Percentiles rank a stretch among this genome's conserved stretches.
These are phyloP conservation scores for Yamadazyma membranifaciens DNA, from an alignment of 1,139 yeast genomes.

Conservation along the genomic window DNA sequence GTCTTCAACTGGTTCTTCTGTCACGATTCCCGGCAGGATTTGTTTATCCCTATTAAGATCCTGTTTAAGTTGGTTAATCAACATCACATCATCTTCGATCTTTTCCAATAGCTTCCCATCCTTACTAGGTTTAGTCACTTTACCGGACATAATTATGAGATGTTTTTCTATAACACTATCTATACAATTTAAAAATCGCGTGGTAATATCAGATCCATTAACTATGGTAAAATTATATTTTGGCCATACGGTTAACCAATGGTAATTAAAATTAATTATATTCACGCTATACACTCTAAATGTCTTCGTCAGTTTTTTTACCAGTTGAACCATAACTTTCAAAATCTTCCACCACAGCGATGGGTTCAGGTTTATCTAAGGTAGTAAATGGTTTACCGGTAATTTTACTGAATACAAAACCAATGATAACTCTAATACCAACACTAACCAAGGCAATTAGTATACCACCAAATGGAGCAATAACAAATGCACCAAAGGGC, in stretches of 20 bases:
- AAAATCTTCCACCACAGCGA: conserved; percentile 6
- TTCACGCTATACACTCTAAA: not conserved
- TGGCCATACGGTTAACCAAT: no score
- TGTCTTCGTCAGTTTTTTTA: conserved; percentile 6
- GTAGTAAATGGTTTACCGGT: conserved; percentile 54
- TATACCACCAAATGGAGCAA: conserved; percentile 83
- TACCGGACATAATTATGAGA: not conserved
- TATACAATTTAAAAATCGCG: no score
- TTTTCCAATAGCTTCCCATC: conserved; percentile 29
- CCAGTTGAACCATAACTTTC: conserved; percentile 12
- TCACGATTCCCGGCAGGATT: not conserved
- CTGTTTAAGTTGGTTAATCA: conserved; percentile 29
- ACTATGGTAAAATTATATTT: no score
- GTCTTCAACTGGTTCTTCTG: conserved; percentile 9
- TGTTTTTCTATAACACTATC: no score
- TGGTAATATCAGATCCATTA: no score
- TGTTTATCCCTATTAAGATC: conserved; percentile 12
- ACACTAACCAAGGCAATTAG: conserved; percentile 55
- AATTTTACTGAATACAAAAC: conserved; percentile 35
- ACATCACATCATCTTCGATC: conserved; percentile 35
- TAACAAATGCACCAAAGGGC: conserved; percentile 90
- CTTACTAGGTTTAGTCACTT: conserved; percentile 5
- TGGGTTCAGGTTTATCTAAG: conserved; percentile 46
- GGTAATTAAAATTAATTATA: no score
- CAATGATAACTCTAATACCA: conserved; percentile 44